Percentiles rank a stretch among this genome's conserved stretches.
phyloP scores from a whole-genome alignment of 768 basidiomycete species.

The Trametes meyenii region DNA sequence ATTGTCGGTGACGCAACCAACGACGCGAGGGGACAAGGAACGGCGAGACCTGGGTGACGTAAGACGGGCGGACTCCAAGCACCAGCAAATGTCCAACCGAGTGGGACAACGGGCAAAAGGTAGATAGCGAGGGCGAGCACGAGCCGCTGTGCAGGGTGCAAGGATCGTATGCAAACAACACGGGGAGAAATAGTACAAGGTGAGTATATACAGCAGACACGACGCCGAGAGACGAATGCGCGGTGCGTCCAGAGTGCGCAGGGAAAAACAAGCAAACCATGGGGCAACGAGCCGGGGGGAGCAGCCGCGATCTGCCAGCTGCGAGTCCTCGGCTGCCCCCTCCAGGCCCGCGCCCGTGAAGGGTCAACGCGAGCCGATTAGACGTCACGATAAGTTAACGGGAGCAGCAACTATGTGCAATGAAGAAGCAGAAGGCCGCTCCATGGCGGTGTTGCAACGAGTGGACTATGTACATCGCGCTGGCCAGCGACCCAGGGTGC shows the following conservation, averaged over 20 bases:
- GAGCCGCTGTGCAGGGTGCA: background rate
- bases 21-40: background rate
- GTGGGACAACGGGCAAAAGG: background rate
- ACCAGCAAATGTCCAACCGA: background rate
- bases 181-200: background rate
- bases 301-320: background rate
- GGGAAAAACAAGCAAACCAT: background rate
- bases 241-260: background rate
- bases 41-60: background rate
- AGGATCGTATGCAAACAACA: conserved; percentile 3
- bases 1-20: background rate
- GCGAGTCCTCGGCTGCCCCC: background rate
- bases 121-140: background rate
- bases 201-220: background rate
- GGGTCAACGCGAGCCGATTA: conserved; percentile 19
- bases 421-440: conserved; percentile 16
- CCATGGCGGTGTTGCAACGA: conserved; percentile 2
- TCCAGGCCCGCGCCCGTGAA: background rate
- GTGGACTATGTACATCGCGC: conserved; percentile 12
- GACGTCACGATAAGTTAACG: conserved; percentile 25
- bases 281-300: background rate
- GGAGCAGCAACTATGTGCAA: conserved; percentile 22
- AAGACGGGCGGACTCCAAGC: background rate
- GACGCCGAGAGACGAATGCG: background rate
- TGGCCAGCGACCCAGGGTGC: background rate